These are phyloP conservation scores for Claviceps digitariae DNA, from an alignment of 2,329 filamentous ascomycete genomes.

Conservation along the genomic window DNA sequence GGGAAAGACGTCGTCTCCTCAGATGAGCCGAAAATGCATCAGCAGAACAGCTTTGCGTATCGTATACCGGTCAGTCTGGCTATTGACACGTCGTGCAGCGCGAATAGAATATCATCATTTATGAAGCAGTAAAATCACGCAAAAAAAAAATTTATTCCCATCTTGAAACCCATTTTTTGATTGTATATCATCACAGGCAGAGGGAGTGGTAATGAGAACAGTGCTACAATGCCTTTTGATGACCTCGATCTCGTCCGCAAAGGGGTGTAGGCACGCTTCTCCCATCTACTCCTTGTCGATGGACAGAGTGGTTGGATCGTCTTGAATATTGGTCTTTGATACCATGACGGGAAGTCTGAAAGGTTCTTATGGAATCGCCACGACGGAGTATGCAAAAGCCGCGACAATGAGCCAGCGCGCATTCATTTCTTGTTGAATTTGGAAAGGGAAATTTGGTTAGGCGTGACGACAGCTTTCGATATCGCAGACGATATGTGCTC, in stretches of 20 bases:
- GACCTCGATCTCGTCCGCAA: no score
- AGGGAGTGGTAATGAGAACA: no score
- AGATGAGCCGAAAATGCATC: not conserved
- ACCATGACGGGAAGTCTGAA: conserved; percentile 1
- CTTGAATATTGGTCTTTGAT: not conserved
- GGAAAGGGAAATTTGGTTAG: not conserved
- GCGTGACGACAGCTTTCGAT: not conserved
- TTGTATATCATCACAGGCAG: conserved; percentile 9
- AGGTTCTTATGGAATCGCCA: conserved; percentile 11
- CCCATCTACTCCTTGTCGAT: no score
- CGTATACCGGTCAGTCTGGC: not conserved
- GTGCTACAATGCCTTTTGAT: not conserved
- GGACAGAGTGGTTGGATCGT: not conserved
- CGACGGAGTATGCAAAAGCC: conserved; percentile 9
- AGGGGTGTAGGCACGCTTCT: no score
- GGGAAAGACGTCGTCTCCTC: not conserved
- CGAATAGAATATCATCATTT: not conserved
- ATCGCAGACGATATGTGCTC: not conserved
- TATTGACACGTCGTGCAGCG: not conserved
- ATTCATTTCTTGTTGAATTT: conserved; percentile 9
- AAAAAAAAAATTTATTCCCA: conserved; percentile 20
- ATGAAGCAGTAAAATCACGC: conserved; percentile 17
- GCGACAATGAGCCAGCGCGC: conserved; percentile 9
- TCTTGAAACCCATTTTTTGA: conserved; percentile 20
- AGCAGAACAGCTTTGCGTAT: not conserved